A percentile compares a stretch with the other conserved stretches of the same genome.
Conservation (phyloP, 140 eudicot genomes). For the Erigeron philadelphicus region DNA sequence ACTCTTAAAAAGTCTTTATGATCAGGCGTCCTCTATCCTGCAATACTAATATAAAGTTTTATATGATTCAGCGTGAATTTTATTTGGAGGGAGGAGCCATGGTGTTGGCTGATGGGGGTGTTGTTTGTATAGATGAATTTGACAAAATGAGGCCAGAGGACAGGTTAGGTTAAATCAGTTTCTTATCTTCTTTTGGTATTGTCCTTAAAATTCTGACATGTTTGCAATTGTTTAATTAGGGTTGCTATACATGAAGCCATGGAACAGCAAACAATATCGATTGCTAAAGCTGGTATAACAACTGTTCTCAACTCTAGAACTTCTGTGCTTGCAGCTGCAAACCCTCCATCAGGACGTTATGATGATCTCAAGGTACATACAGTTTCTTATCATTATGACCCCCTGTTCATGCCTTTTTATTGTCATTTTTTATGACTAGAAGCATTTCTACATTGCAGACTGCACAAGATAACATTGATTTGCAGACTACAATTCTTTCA, state of each 20-base stretch:
- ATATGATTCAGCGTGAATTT: constrained; percentile 70
- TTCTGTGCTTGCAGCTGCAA: constrained; percentile 99
- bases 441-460: constrained; percentile 47
- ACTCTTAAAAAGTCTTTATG: neutral
- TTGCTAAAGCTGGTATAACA: constrained; percentile 98
- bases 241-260: constrained; percentile 99
- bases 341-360: constrained; percentile 99
- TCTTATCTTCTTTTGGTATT: neutral
- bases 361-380: constrained; percentile 80
- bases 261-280: constrained; percentile 99
- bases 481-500: constrained; percentile 97
- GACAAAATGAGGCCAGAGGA: constrained; percentile 99
- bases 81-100: constrained; percentile 99
- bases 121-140: constrained; percentile 96
- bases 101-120: constrained; percentile 99
- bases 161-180: constrained; percentile 43
- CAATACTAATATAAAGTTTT: constrained; percentile 8
- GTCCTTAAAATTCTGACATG: neutral
- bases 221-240: constrained; percentile 38
- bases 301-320: constrained; percentile 97
- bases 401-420: neutral
- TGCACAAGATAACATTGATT: constrained; percentile 97
- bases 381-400: neutral
- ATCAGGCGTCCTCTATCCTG: neutral
- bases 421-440: constrained; percentile 20